Percentiles rank a stretch among this genome's conserved stretches.
phyloP scores from a whole-genome alignment of 2,329 filamentous ascomycete species.

The Curvularia verruculosa region DNA sequence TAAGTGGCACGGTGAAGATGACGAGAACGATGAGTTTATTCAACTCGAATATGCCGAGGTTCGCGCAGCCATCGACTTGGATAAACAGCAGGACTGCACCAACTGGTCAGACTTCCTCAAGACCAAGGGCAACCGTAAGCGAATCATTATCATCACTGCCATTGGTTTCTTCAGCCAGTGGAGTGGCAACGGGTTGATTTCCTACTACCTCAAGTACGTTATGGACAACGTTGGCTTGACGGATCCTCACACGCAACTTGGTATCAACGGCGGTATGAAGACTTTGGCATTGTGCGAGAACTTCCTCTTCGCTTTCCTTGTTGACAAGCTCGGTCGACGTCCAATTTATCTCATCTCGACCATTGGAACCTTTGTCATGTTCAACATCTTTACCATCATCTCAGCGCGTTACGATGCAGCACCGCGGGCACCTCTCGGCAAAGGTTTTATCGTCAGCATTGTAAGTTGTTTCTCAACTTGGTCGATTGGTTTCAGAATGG shows the following conservation, averaged over 20 bases:
- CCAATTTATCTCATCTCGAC: constrained; percentile 53
- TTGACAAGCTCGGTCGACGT: constrained; percentile 52
- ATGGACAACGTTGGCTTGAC: constrained; percentile 50
- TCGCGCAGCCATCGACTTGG: constrained; percentile 29
- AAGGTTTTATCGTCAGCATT: constrained; percentile 16
- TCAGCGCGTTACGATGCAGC: constrained; percentile 28
- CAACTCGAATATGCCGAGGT: constrained; percentile 26
- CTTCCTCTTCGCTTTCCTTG: constrained; percentile 40
- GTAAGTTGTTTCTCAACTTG: not conserved
- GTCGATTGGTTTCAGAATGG: not conserved
- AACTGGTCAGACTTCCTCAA: constrained; percentile 30
- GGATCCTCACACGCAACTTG: constrained; percentile 40
- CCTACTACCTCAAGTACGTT: constrained; percentile 47
- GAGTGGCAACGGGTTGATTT: constrained; percentile 50
- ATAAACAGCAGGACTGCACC: constrained; percentile 12
- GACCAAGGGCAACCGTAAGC: constrained; percentile 46
- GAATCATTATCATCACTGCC: constrained; percentile 49
- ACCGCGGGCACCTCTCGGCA: constrained; percentile 6
- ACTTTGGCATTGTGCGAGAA: constrained; percentile 49
- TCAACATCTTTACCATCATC: constrained; percentile 51
- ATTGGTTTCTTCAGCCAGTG: constrained; percentile 50
- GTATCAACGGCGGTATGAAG: constrained; percentile 50
- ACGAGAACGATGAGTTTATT: constrained; percentile 30
- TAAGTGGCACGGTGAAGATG: constrained; percentile 59
- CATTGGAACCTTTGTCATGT: constrained; percentile 52